Evolutionary conservation across 1,139 yeast species (phyloP).

Genomic region (Diutina siamensis): DNA sequence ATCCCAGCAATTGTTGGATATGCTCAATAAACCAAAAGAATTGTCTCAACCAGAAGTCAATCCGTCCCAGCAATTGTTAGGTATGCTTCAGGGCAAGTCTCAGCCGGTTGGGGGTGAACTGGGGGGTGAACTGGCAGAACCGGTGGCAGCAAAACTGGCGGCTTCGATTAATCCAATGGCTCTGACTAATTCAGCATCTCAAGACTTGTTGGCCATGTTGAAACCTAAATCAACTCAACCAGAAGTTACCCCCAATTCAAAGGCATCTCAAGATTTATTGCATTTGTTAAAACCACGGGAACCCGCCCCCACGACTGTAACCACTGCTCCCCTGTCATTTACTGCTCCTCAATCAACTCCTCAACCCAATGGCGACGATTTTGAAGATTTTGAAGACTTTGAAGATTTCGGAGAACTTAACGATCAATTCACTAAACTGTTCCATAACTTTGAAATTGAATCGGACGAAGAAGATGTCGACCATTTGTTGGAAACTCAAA

Average conservation of each 20-base stretch:
- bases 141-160: too few relatives aligned
- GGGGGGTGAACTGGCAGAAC: too few relatives aligned
- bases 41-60: not conserved
- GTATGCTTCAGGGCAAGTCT: not conserved
- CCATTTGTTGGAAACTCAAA: conserved; percentile 2
- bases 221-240: not conserved
- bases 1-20: not conserved
- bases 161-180: too few relatives aligned
- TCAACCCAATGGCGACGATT: not conserved
- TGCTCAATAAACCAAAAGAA: not conserved
- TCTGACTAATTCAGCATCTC: not conserved
- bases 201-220: not conserved
- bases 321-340: too few relatives aligned
- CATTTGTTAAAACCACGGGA: conserved; percentile 11
- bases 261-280: conserved; percentile 12
- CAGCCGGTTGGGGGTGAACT: too few relatives aligned
- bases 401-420: conserved; percentile 1
- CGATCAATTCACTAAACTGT: not conserved
- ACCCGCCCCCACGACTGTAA: conserved; percentile 6
- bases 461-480: conserved; percentile 5
- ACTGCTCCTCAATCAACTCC: not conserved
- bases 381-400: conserved; percentile 4
- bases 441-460: conserved; percentile 4
- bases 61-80: not conserved
- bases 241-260: too few relatives aligned